A percentile compares a stretch with the other conserved stretches of the same genome.
Evolutionary conservation across 768 basidiomycete species (phyloP).

Genomic region (Steccherinum ochraceum): DNA sequence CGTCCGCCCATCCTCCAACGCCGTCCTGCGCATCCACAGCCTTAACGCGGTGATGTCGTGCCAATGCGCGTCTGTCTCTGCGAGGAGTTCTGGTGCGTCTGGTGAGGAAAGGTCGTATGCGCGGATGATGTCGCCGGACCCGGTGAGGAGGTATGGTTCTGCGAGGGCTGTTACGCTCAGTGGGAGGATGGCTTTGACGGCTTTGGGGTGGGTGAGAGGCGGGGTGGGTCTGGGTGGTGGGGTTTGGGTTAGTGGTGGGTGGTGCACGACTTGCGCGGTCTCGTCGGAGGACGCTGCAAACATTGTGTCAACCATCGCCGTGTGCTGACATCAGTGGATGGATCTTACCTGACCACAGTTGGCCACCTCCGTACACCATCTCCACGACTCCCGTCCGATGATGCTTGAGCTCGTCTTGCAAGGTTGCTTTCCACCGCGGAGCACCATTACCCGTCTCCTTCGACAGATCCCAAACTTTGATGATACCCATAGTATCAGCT

Average conservation of each 20-base stretch:
- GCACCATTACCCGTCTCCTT: conserved; percentile 29
- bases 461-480: conserved; percentile 73
- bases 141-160: conserved; percentile 76
- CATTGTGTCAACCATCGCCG: not conserved
- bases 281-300: conserved; percentile 84
- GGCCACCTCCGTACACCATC: conserved; percentile 53
- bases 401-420: conserved; percentile 51
- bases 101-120: conserved; percentile 70
- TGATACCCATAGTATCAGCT: conserved; percentile 87
- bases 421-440: conserved; percentile 44
- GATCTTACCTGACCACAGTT: conserved; percentile 83
- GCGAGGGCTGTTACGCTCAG: conserved; percentile 54
- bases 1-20: conserved; percentile 39
- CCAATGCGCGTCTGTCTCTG: conserved; percentile 81
- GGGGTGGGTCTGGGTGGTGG: conserved; percentile 29
- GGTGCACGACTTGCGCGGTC: conserved; percentile 58
- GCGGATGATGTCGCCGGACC: conserved; percentile 76
- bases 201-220: conserved; percentile 51
- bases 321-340: not conserved
- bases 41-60: conserved; percentile 78
- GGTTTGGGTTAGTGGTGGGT: conserved; percentile 26
- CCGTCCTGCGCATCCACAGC: conserved; percentile 57
- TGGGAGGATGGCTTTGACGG: conserved; percentile 72
- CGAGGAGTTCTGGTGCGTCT: conserved; percentile 64
- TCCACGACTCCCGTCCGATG: conserved; percentile 86